A percentile compares a stretch with the other conserved stretches of the same genome.
Conservation (phyloP, 306 rosid species). For the Pterocarpus santalinus region DNA sequence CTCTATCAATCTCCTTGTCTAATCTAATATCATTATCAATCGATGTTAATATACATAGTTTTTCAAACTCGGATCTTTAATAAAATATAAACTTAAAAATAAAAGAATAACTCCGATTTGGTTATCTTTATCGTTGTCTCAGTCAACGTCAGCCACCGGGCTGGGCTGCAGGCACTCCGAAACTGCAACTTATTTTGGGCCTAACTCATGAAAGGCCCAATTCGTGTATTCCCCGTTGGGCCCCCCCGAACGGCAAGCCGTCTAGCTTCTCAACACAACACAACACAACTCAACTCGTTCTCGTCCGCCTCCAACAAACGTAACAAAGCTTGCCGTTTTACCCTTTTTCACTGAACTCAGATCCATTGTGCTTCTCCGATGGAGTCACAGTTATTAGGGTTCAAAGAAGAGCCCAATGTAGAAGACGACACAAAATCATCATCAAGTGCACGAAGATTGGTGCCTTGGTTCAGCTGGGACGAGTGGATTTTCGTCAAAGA, state of each 20-base stretch:
- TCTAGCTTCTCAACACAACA: background rate
- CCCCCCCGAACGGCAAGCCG: background rate
- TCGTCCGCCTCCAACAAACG: background rate
- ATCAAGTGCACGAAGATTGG: constrained; percentile 61
- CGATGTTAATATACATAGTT: no score
- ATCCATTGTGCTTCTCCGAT: constrained; percentile 20
- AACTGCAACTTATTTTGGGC: no score
- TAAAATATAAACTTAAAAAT: no score
- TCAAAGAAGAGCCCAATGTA: constrained; percentile 41
- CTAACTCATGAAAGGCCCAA: background rate
- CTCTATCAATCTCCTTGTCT: no score
- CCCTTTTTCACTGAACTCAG: background rate
- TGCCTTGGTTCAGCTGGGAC: constrained; percentile 92
- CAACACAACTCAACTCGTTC: background rate
- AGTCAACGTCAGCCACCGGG: no score
- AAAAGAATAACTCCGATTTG: no score
- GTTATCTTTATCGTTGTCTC: no score
- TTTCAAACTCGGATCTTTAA: no score
- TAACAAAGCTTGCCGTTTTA: background rate
- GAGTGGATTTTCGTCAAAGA: constrained; percentile 84
- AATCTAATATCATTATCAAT: no score
- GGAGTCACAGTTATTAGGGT: constrained; percentile 55
- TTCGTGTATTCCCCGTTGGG: background rate
- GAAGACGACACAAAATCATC: constrained; percentile 31
- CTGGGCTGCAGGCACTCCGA: no score